Percentiles rank a stretch among this genome's conserved stretches.
These are phyloP conservation scores for Suhomyces tanzawaensis DNA, from an alignment of 805 yeast species.

Conservation along the genomic window DNA sequence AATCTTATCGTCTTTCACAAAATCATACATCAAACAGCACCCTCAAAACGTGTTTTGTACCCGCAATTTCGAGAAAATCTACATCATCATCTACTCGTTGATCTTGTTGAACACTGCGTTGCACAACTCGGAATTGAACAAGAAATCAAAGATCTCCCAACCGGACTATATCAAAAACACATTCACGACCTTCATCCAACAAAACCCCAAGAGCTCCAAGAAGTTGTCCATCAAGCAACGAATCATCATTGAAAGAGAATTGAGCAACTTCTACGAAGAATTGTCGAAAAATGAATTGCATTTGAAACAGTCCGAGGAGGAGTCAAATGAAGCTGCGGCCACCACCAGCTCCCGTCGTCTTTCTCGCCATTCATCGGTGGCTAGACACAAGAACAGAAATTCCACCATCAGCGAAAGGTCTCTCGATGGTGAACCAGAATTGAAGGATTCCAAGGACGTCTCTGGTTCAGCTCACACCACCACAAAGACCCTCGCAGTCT, in stretches of 20 bases:
- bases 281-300: conserved; percentile 38
- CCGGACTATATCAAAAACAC: conserved; percentile 43
- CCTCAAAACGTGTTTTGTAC: conserved; percentile 49
- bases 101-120: conserved; percentile 75
- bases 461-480: conserved; percentile 2
- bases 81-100: conserved; percentile 68
- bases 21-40: conserved; percentile 56
- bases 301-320: conserved; percentile 28
- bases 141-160: conserved; percentile 39
- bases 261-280: conserved; percentile 44
- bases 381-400: conserved; percentile 5
- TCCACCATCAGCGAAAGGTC: conserved; percentile 3
- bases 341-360: conserved; percentile 6
- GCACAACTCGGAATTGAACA: conserved; percentile 50
- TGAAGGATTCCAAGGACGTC: conserved; percentile 1
- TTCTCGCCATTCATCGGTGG: conserved; percentile 10
- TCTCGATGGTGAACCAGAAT: neutral
- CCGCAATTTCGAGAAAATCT: conserved; percentile 52
- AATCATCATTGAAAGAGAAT: conserved; percentile 44
- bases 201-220: conserved; percentile 26
- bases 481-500: conserved; percentile 3
- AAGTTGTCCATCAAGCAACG: conserved; percentile 36
- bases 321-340: conserved; percentile 1
- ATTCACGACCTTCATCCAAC: conserved; percentile 40
- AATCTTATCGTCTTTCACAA: conserved; percentile 64